Percentiles rank a stretch among this genome's conserved stretches.
These are phyloP conservation scores for Ricinus communis DNA, from an alignment of 345 rosid species.

Conservation along the genomic window DNA sequence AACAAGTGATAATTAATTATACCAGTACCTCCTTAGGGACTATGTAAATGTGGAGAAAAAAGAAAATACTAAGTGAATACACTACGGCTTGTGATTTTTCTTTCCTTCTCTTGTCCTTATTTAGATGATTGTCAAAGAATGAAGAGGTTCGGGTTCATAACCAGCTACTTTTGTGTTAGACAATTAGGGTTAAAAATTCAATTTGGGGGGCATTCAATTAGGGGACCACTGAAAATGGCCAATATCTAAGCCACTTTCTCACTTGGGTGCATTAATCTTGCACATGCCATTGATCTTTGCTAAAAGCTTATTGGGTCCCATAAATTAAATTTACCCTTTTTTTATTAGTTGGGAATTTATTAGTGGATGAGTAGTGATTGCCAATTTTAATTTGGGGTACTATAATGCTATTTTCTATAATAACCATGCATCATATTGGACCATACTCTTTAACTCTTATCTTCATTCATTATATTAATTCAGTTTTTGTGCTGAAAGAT, in stretches of 20 bases:
- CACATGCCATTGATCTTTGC: constrained; percentile 6
- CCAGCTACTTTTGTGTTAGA: too few species aligned
- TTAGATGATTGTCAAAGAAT: constrained; percentile 9
- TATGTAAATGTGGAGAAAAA: constrained; percentile 42
- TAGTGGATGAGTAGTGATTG: background rate
- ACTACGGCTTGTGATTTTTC: constrained; percentile 28
- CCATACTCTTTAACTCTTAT: background rate
- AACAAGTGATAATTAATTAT: constrained; percentile 35
- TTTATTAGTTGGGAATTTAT: background rate
- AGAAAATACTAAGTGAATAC: constrained; percentile 27
- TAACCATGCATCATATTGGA: background rate
- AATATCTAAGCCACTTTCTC: constrained; percentile 18
- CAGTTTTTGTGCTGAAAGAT: too few species aligned
- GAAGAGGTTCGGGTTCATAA: too few species aligned
- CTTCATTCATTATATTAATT: too few species aligned
- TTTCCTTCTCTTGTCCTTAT: background rate
- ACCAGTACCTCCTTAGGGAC: constrained; percentile 24
- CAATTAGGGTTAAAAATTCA: background rate
- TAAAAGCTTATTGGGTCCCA: constrained; percentile 20
- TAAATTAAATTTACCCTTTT: background rate
- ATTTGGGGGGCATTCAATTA: constrained; percentile 18
- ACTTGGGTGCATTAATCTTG: constrained; percentile 11
- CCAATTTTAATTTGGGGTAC: background rate
- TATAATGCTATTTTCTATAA: background rate
- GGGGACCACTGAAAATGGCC: constrained; percentile 17